A percentile compares a stretch with the other conserved stretches of the same genome.
Evolutionary conservation across 2,329 filamentous ascomycete species (phyloP).

Genomic region (Coniochaeta hoffmannii): DNA sequence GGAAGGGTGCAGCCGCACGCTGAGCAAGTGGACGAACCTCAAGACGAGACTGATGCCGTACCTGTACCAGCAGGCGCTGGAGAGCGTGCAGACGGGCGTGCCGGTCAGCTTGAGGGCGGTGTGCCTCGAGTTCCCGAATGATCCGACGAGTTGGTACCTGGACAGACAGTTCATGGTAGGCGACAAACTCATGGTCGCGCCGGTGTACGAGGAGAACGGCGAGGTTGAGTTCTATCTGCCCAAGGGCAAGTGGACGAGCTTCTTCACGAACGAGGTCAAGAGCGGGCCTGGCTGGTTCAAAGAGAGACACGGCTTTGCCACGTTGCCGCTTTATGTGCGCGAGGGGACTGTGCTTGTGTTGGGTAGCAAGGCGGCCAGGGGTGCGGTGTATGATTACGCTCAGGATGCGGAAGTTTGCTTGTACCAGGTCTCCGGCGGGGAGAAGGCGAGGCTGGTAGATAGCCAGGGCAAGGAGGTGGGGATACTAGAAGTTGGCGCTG

Average conservation of each 20-base stretch:
- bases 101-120: conserved; percentile 50
- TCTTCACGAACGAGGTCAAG: conserved; percentile 40
- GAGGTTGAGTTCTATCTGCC: conserved; percentile 60
- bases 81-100: conserved; percentile 10
- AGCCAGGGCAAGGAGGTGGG: conserved; percentile 32
- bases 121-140: conserved; percentile 63
- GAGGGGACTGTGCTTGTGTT: conserved; percentile 43
- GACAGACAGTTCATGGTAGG: conserved; percentile 73
- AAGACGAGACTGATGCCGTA: conserved; percentile 48
- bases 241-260: conserved; percentile 37
- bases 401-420: conserved; percentile 39
- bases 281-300: conserved; percentile 49
- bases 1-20: conserved; percentile 43
- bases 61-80: conserved; percentile 34
- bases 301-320: conserved; percentile 52
- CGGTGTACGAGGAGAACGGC: conserved; percentile 55
- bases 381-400: conserved; percentile 39
- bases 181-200: conserved; percentile 53
- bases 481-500: conserved; percentile 27
- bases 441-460: conserved; percentile 33
- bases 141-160: conserved; percentile 59
- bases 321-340: conserved; percentile 50
- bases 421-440: conserved; percentile 33
- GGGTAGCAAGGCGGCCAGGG: conserved; percentile 28
- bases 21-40: conserved; percentile 39